Base-by-base conservation (phyloP, 495 filamentous ascomycete species). In the Aspergillus sparsus region DNA sequence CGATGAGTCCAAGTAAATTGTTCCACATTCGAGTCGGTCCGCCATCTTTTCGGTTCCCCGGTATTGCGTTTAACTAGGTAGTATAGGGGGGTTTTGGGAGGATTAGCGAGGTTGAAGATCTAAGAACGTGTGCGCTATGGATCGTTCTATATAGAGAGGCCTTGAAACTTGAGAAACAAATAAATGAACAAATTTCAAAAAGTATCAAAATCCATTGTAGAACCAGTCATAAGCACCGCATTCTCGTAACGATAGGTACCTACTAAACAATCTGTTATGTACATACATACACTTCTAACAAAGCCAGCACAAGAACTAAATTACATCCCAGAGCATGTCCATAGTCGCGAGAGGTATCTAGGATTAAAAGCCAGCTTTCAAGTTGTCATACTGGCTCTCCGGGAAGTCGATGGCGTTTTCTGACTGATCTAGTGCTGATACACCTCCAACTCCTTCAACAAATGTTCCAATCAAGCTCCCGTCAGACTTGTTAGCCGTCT, bases 331-430 rank as follows among this genome's bases (percentile, higher is more conserved):
- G 3, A 27, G 21, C n/a, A n/a, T n/a, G n/a, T n/a, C n/a, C n/a
- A n/a, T n/a, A n/a, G n/a, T n/a, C n/a, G n/a, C n/a, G n/a, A n/a
- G n/a, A n/a, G n/a, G n/a, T 21, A 34, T 12, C 37, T 59, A 65
- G 21, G 21, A 27, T 35, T 46, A 70, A 60, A 80, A 77, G 2
- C 86, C 82, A 36, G 70, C 67, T 60, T 76, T 74, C 64, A 95
- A 64, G 68, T 95, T 96, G 57, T 92, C 89, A 68, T 92, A 96
- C 77, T 89, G 90, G 53, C 83, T 89, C 54, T 85, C 77, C 16
- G 90, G 90, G 70, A 87, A 94, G 2, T 73, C 66, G 54, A 95
- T 67, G 61, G 83, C 88, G 71, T 96, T 96, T 32, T 77, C 62
- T n/a, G 74, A 78, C 55, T 74, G 72, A 53, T 91, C 85, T 68